A percentile compares a stretch with the other conserved stretches of the same genome.
phyloP scores from a whole-genome alignment of 768 basidiomycete species.

The Gelatoporia subvermispora region DNA sequence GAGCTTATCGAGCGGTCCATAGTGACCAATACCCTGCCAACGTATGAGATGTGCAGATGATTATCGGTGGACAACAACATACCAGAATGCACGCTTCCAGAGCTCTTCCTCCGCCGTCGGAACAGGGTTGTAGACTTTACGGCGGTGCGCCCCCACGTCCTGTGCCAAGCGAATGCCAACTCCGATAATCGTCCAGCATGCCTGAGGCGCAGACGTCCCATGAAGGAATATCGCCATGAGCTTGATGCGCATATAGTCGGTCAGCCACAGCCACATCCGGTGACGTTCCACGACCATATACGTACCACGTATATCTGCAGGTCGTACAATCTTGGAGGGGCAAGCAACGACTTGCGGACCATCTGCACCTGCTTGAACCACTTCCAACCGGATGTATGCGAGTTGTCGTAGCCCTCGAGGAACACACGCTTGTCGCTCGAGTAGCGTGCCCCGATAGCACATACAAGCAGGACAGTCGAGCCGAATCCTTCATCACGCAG shows the following conservation, averaged over 20 bases:
- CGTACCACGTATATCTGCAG: conserved; percentile 64
- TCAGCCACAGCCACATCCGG: conserved; percentile 24
- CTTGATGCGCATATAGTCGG: conserved; percentile 20
- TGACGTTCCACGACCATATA: conserved; percentile 3
- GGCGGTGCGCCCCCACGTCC: conserved; percentile 71
- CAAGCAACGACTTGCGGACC: conserved; percentile 51
- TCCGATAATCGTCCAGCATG: conserved; percentile 53
- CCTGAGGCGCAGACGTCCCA: conserved; percentile 43
- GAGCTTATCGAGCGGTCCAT: conserved; percentile 45
- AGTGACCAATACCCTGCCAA: conserved; percentile 41
- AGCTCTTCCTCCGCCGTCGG: conserved; percentile 60
- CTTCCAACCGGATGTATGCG: conserved; percentile 40
- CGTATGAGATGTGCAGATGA: background rate
- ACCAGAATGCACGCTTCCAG: conserved; percentile 71
- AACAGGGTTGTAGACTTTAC: conserved; percentile 32
- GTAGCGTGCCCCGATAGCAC: conserved; percentile 46
- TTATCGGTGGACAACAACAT: conserved; percentile 3
- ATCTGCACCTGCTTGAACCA: conserved; percentile 57
- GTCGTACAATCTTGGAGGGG: conserved; percentile 58
- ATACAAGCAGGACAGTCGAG: conserved; percentile 41
- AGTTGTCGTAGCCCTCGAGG: conserved; percentile 19
- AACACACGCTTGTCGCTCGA: conserved; percentile 48
- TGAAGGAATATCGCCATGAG: conserved; percentile 34
- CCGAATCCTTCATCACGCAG: conserved; percentile 38
- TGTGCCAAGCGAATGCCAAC: conserved; percentile 67